Percentiles rank a stretch among this genome's conserved stretches.
These are phyloP conservation scores for Rubus parviflorus DNA, from an alignment of 306 rosid species.

Conservation along the genomic window DNA sequence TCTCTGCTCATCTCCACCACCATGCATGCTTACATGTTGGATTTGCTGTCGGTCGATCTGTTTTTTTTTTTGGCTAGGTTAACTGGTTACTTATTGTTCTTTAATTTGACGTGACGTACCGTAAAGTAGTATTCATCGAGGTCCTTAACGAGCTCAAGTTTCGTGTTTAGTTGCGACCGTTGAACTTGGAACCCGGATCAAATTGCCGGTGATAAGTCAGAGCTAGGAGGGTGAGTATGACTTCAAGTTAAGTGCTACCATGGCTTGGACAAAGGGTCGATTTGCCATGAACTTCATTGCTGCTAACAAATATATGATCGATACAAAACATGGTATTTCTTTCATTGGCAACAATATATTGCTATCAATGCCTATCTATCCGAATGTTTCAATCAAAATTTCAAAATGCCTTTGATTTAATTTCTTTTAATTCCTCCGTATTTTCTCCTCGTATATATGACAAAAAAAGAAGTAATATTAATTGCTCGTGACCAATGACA, in stretches of 20 bases:
- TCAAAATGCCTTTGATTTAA: background rate
- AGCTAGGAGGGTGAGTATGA: too few species aligned
- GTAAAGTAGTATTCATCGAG: too few species aligned
- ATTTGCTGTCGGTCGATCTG: conserved; percentile 28
- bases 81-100: background rate
- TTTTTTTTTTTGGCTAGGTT: background rate
- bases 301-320: background rate
- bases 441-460: background rate
- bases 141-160: too few species aligned
- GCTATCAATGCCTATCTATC: too few species aligned
- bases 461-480: background rate
- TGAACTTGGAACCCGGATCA: too few species aligned
- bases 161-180: too few species aligned
- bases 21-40: conserved; percentile 22
- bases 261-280: too few species aligned
- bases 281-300: background rate
- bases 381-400: background rate
- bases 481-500: background rate
- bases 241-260: too few species aligned
- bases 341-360: too few species aligned
- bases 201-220: too few species aligned
- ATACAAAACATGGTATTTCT: background rate
- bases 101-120: too few species aligned
- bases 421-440: background rate
- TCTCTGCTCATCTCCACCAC: conserved; percentile 5